These are phyloP conservation scores for Tulasnella sp. DNA, from an alignment of 768 basidiomycete genomes.

Conservation along the genomic window DNA sequence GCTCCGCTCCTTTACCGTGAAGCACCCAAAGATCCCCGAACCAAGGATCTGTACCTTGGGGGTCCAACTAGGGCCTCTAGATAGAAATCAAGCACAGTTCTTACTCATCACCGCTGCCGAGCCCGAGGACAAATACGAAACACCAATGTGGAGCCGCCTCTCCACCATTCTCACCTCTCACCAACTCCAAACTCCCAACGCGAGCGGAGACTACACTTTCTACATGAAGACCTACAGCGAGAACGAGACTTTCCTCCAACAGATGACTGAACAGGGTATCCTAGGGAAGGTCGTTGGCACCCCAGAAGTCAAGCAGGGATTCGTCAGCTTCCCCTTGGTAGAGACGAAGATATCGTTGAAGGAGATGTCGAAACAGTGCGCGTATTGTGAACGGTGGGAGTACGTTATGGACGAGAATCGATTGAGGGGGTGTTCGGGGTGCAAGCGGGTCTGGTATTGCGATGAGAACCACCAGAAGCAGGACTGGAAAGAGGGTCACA, in stretches of 20 bases:
- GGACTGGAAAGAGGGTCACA: conserved; percentile 33
- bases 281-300: conserved; percentile 14
- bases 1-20: neutral
- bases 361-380: conserved; percentile 18
- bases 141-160: conserved; percentile 1
- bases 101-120: neutral
- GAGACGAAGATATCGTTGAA: conserved; percentile 10
- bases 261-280: conserved; percentile 15
- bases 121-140: conserved; percentile 4
- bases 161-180: conserved; percentile 3
- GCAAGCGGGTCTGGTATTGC: conserved; percentile 33
- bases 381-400: conserved; percentile 15
- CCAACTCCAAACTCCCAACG: neutral
- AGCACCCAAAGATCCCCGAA: conserved; percentile 1
- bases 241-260: conserved; percentile 15
- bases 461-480: conserved; percentile 35
- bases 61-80: neutral
- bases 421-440: conserved; percentile 24
- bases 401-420: neutral
- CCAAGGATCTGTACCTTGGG: neutral
- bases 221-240: conserved; percentile 21
- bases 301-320: conserved; percentile 18
- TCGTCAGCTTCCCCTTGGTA: conserved; percentile 18
- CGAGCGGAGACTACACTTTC: neutral
- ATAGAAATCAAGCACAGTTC: neutral